Evolutionary conservation across 768 basidiomycete genomes (phyloP), one percentile per base, ranked within the genome.

Genomic region (Podaxis sp.): DNA sequence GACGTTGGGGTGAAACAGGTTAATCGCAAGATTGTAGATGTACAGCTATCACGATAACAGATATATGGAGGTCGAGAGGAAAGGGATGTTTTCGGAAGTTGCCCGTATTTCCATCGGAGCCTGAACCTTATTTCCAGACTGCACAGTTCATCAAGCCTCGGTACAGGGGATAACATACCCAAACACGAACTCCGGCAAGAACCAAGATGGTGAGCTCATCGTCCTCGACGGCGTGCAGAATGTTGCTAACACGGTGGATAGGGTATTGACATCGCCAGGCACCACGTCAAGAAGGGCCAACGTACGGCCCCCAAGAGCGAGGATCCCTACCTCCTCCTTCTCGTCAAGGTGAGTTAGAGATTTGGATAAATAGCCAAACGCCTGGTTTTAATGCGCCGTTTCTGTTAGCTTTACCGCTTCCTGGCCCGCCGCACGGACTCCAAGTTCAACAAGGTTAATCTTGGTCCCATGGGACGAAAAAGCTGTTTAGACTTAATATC

Each of bases 251-350:
- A n/a, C 26, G 17, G 24, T 64, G 51, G 41, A 13, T 75, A 93
- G 95, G 95, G 95, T 89, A 96, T 97, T 80, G 95, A 97, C 82
- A 87, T 98, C 80, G 84, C 84, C 77, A 81, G 84, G 78, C 96
- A 99, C 85, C 96, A 99, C 88, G 96, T 97, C 88, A 96, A 92
- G 89, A 98, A 97, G 87, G 88, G 95, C 70, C 82, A 87, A 74
- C 89, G 97, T 67, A 91, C 91, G 69, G 93, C 93, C 66, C 97
- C 97, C 76, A 93, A 93, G 84, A 96, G 94, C 77, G 94, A 98
- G 91, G 97, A 99, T 80, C 96, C 96, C 17, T 99, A 99, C 83
- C 87, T 99, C 71, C 88, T 97, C 72, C 86, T 99, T 72, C 89
- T 99, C 66, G 97, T 99, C 80, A 99, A 98, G 88, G 96, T 96